Conservation (phyloP, 2,329 filamentous ascomycete genomes). For the Epichloe baconii region DNA sequence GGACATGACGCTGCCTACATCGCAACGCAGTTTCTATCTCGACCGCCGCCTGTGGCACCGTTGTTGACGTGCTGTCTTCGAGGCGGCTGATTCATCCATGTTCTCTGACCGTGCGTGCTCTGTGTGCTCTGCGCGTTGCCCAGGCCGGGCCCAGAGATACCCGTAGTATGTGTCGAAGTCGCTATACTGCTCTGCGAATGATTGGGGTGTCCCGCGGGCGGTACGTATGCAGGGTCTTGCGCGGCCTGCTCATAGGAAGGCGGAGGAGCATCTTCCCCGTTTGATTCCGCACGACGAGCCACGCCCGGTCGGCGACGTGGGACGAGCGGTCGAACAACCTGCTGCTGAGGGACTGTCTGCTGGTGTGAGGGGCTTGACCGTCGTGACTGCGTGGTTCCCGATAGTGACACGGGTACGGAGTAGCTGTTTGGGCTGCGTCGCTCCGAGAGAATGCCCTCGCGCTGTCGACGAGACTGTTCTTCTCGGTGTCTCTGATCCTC, state of each 20-base stretch:
- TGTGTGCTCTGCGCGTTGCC: not conserved
- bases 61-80: conserved; percentile 8
- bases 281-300: conserved; percentile 24
- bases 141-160: not conserved
- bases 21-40: conserved; percentile 29
- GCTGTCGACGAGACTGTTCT: conserved; percentile 46
- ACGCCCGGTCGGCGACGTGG: conserved; percentile 25
- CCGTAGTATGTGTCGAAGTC: conserved; percentile 3
- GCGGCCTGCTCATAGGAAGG: conserved; percentile 46
- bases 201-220: conserved; percentile 36
- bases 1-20: conserved; percentile 25
- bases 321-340: conserved; percentile 31
- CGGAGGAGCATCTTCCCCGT: conserved; percentile 39
- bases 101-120: not conserved
- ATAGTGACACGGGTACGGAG: conserved; percentile 1
- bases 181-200: conserved; percentile 28
- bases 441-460: conserved; percentile 58
- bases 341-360: conserved; percentile 8
- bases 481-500: conserved; percentile 70
- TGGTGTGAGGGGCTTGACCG: conserved; percentile 2
- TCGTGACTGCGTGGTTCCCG: not conserved
- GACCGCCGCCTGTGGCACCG: conserved; percentile 3
- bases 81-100: conserved; percentile 1
- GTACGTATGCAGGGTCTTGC: conserved; percentile 36
- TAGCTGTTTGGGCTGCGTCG: conserved; percentile 14